Percentiles rank a stretch among this genome's conserved stretches.
Conservation (phyloP, 2,329 filamentous ascomycete species). For the Fusarium tanahbumbuense region DNA sequence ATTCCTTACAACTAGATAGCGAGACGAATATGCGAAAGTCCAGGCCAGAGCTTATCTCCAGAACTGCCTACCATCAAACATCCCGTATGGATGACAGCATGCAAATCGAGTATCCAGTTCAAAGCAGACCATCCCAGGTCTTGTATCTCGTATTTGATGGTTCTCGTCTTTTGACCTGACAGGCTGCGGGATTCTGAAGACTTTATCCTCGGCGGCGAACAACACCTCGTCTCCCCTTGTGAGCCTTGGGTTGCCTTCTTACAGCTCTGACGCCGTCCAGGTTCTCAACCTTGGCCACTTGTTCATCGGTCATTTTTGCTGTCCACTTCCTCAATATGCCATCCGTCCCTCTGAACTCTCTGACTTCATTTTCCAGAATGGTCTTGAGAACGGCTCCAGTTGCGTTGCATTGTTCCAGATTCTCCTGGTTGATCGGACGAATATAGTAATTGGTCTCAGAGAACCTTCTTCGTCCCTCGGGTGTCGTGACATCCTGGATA, state of each 20-base stretch:
- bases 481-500: fast-evolving
- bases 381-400: background rate
- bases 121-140: too few species aligned
- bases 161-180: too few species aligned
- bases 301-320: background rate
- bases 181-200: background rate
- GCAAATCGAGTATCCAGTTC: too few species aligned
- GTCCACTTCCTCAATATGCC: background rate
- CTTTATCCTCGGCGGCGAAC: background rate
- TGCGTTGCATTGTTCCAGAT: background rate
- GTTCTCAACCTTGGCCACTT: background rate
- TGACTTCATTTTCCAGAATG: background rate
- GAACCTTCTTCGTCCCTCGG: fast-evolving
- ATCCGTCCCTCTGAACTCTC: fast-evolving
- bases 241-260: background rate
- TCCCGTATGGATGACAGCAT: too few species aligned
- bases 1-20: too few species aligned
- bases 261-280: background rate
- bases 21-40: too few species aligned
- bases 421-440: background rate
- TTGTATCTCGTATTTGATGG: too few species aligned
- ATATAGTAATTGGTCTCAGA: background rate
- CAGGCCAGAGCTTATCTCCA: too few species aligned
- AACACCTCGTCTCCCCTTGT: background rate
- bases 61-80: too few species aligned